Evolutionary conservation across 768 basidiomycete species (phyloP), one percentile per base, ranked within the genome.

Genomic region (Stropharia rugosoannulata): DNA sequence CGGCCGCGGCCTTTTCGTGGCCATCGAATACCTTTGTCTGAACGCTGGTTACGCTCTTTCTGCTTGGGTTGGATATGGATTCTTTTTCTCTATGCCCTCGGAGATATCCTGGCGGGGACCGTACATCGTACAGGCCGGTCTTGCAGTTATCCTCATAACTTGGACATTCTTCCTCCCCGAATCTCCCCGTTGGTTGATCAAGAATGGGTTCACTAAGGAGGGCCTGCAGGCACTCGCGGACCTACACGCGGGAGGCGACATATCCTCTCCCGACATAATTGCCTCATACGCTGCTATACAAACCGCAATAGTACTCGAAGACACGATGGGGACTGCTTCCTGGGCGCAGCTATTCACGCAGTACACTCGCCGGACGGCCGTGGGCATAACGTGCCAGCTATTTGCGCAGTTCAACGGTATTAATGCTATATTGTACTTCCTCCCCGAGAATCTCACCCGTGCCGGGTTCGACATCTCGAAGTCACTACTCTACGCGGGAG

Each of bases 71-170:
- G 77, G 79, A 35, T 80, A 75, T 57, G 75, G 64, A 8, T 82
- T 82, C 68, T 82, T 76, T 61, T 75, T 78, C 46, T 54, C 61
- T 32, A 73, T 73, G 56, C 74, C 75, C 13, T 73, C 69, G 4
- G 77, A 79, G 62, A 75, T 77, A 54, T 76, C 80, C 11, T 85
- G 84, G 82, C 71, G 80, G 42, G 81, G 83, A 39, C 80, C 82
- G 1, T 83, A 80, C 63, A 72, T 78, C 57, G 68, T 84, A 7
- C 82, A 85, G 64, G 76, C 77, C 22, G 76, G 71, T 40, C 75
- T 83, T 16, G 80, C 80, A 1, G 52, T 71, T 13, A 59, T 85
- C 37, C 74, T 85, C 16, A 66, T 78, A 44, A 56, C 67, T 32
- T 78, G 78, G 72, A 79, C 81, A 15, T 73, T 79, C 62, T 67